Base-by-base conservation (phyloP, 2,329 filamentous ascomycete species). In the Fusarium marasasianum region DNA sequence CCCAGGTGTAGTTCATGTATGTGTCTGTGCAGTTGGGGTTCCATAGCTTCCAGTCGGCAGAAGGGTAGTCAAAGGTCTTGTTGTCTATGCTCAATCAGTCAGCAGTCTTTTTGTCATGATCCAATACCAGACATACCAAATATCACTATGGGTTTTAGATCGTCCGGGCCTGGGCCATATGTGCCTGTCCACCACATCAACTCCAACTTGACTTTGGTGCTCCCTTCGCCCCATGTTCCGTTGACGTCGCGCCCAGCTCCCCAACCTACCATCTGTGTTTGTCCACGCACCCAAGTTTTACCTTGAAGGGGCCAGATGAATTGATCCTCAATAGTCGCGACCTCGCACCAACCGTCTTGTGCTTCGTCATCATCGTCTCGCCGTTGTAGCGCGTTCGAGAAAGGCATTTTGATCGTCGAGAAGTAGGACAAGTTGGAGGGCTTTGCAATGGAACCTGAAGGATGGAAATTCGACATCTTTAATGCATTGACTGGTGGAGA, bases 281-380 rank as follows among this genome's bases (percentile, higher is more conserved):
- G 43, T 29, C 64, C 64, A 5, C n/a, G 18, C 6, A 35, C 35
- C 64, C 64, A 66, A 3, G 37, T 58, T 12, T 48, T 63, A 1
- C 61, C 64, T n/a, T 66, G 50, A 14, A 8, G 15, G 20, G 64
- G 64, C 18, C 41, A 58, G 9, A 66, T 18, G 8, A 66, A 58
- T 14, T 66, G 26, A 14, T 50, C 5, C 8, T 63, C 62, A 22
- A 66, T n/a, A 1, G 31, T 38, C 24, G 26, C 48, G 5, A 11
- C 8, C 8, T 66, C 40, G 6, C 64, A 66, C 63, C 61, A 66
- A 6, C 12, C 15, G 7, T 37, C 37, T 22, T 54, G 17, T 7
- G 43, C 18, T 59, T 35, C 38, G 11, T 14, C 31, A 11, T 48
- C 20, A 1, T 33, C 22, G 12, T n/a, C 57, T 41, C 45, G 35